Evolutionary conservation across 805 yeast genomes (phyloP).

Genomic region (Komagataella populi): DNA sequence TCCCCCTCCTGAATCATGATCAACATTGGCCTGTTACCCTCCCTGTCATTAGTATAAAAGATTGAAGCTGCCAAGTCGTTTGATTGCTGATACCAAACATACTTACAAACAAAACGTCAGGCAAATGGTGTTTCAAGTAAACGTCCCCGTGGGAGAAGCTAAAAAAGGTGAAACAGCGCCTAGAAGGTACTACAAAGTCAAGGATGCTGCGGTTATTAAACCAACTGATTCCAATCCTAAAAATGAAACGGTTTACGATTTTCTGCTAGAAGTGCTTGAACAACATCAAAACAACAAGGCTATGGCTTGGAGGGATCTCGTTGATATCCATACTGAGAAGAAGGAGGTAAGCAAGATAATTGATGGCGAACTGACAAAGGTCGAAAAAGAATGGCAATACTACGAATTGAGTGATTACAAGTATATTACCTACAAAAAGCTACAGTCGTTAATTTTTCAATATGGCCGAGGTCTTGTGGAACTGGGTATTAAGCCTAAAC

Average conservation of each 20-base stretch:
- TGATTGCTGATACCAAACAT: background rate
- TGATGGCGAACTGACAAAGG: conserved; percentile 59
- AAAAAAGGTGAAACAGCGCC: conserved; percentile 74
- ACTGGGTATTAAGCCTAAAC: conserved; percentile 54
- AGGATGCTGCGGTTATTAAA: conserved; percentile 30
- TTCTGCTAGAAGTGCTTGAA: conserved; percentile 44
- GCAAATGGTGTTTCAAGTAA: conserved; percentile 18
- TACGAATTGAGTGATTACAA: conserved; percentile 69
- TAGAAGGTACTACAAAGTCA: conserved; percentile 45
- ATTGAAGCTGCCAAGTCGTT: background rate
- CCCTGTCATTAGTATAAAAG: background rate
- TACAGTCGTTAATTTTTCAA: conserved; percentile 31
- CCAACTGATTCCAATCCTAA: conserved; percentile 43
- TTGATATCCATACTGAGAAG: conserved; percentile 63
- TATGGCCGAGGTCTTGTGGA: conserved; percentile 67
- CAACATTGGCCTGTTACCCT: background rate
- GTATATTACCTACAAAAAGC: conserved; percentile 47
- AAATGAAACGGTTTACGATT: conserved; percentile 60
- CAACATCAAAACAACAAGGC: conserved; percentile 39
- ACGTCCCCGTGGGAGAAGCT: conserved; percentile 59
- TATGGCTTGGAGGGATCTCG: conserved; percentile 69
- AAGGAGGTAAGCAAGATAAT: conserved; percentile 62
- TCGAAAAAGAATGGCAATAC: conserved; percentile 79
- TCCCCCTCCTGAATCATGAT: background rate
- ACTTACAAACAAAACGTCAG: background rate